Conservation (phyloP, 2,329 filamentous ascomycete genomes). For the Colletotrichum eleusines region DNA sequence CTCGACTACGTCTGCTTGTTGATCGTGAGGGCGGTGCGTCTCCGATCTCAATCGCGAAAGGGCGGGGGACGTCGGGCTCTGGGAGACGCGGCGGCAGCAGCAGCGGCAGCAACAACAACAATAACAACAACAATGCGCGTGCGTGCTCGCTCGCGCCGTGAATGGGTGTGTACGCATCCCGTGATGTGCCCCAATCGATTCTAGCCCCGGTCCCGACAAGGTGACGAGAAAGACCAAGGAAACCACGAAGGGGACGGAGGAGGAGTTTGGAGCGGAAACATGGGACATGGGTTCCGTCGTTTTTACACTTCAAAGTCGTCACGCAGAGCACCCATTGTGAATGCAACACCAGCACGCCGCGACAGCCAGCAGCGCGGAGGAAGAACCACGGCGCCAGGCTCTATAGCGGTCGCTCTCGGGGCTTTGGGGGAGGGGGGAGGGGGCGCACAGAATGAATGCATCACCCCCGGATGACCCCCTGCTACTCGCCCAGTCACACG, state of each 20-base stretch:
- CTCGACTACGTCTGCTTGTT: constrained; percentile 14
- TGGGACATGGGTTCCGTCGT: constrained; percentile 9
- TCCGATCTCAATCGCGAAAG: constrained; percentile 9
- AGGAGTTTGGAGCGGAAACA: neutral
- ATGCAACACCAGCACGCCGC: constrained; percentile 7
- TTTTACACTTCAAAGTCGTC: constrained; percentile 20
- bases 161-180: neutral
- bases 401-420: neutral
- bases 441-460: too few relatives aligned
- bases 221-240: constrained; percentile 8
- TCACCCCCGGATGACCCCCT: neutral
- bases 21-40: constrained; percentile 5
- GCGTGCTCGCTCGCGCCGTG: neutral
- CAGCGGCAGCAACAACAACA: too few relatives aligned
- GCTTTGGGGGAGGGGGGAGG: neutral
- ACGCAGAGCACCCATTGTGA: constrained; percentile 13
- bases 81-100: neutral
- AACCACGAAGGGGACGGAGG: constrained; percentile 9
- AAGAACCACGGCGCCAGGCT: neutral
- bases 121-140: neutral
- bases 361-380: neutral
- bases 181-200: neutral
- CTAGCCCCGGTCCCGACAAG: neutral
- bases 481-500: constrained; percentile 1
- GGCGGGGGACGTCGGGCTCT: neutral